Percentiles rank a stretch among this genome's conserved stretches.
Conservation (phyloP, 2,329 filamentous ascomycete species). For the Nannizzia gypsea region DNA sequence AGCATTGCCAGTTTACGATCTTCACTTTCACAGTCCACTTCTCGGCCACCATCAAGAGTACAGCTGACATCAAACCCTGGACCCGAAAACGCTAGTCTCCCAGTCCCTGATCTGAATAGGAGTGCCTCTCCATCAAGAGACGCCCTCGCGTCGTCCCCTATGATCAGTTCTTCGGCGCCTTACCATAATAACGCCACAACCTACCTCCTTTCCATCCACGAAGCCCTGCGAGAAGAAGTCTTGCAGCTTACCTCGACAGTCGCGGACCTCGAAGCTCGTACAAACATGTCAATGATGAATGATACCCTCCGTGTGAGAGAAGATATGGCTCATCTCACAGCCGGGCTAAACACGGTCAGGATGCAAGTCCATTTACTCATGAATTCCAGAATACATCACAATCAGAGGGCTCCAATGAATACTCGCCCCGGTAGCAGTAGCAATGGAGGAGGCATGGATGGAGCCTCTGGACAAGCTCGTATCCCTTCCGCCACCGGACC, state of each 20-base stretch:
- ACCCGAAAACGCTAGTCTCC: constrained; percentile 2
- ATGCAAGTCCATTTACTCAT: constrained; percentile 54
- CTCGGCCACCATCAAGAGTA: constrained; percentile 16
- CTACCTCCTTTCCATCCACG: constrained; percentile 50
- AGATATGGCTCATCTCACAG: constrained; percentile 50
- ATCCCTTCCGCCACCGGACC: constrained; percentile 3
- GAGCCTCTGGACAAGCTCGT: constrained; percentile 16
- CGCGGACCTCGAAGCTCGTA: constrained; percentile 48
- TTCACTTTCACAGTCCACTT: constrained; percentile 24
- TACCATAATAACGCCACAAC: constrained; percentile 33
- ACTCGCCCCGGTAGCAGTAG: constrained; percentile 8
- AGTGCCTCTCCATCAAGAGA: constrained; percentile 10
- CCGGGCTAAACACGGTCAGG: constrained; percentile 46
- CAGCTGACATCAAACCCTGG: constrained; percentile 11
- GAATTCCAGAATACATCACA: constrained; percentile 42
- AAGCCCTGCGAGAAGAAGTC: constrained; percentile 49
- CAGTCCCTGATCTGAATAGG: constrained; percentile 15
- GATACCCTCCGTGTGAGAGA: constrained; percentile 51
- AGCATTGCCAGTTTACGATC: constrained; percentile 33
- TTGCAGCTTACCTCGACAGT: constrained; percentile 43
- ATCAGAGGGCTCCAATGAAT: constrained; percentile 18
- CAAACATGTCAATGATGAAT: constrained; percentile 52
- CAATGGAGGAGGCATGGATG: constrained; percentile 11
- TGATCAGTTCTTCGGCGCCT: constrained; percentile 20
- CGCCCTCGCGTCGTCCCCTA: constrained; percentile 15